These are phyloP conservation scores for Nemania sp. DNA, from an alignment of 2,329 filamentous ascomycete species.

Conservation along the genomic window DNA sequence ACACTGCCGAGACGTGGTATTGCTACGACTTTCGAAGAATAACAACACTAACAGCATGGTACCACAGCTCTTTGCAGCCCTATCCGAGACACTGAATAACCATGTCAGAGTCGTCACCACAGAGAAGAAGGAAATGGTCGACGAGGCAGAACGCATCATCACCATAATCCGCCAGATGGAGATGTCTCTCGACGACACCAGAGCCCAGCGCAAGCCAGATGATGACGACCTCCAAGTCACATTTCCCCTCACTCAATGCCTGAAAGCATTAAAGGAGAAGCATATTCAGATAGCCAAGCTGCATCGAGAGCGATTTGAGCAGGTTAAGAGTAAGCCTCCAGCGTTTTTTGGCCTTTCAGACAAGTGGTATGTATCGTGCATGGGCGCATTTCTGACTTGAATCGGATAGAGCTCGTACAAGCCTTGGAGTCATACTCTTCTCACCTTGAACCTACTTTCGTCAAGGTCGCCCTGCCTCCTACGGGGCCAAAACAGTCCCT, in stretches of 20 bases:
- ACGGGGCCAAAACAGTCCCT: constrained; percentile 76
- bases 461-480: constrained; percentile 83
- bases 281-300: constrained; percentile 77
- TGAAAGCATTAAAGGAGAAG: constrained; percentile 83
- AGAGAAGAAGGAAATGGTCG: constrained; percentile 89
- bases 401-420: constrained; percentile 76
- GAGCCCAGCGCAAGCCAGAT: constrained; percentile 62
- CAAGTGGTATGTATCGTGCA: not conserved
- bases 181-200: constrained; percentile 78
- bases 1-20: constrained; percentile 17
- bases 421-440: constrained; percentile 95
- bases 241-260: constrained; percentile 79
- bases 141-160: constrained; percentile 85
- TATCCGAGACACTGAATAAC: constrained; percentile 89
- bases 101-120: constrained; percentile 82
- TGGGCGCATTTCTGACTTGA: constrained; percentile 23
- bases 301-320: constrained; percentile 90
- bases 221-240: constrained; percentile 77
- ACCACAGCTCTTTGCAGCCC: constrained; percentile 79
- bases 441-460: constrained; percentile 87
- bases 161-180: constrained; percentile 93
- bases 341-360: constrained; percentile 16
- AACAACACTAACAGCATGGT: constrained; percentile 25
- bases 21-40: not conserved
- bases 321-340: constrained; percentile 78